These are phyloP conservation scores for Plectosphaerella sp. DNA, from an alignment of 2,329 filamentous ascomycete species.

Conservation along the genomic window DNA sequence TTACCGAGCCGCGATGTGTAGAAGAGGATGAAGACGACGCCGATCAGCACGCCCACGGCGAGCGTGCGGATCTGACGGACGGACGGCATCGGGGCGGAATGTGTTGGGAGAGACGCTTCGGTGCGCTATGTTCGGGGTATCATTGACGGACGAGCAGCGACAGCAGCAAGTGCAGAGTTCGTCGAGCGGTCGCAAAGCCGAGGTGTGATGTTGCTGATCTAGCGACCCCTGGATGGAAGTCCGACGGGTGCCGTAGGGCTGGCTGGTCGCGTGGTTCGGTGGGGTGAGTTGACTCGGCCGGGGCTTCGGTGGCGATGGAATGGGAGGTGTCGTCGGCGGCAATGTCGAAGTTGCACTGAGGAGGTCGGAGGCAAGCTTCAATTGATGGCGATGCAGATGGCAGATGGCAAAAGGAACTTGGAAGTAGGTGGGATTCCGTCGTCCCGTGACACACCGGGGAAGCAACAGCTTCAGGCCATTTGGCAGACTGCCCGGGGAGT, in stretches of 20 bases:
- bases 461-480: too few relatives aligned
- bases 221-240: background rate
- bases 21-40: constrained; percentile 67
- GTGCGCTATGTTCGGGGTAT: background rate
- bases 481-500: too few relatives aligned
- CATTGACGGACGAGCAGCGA: background rate
- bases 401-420: too few relatives aligned
- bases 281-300: too few relatives aligned
- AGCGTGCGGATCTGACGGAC: constrained; percentile 66
- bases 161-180: background rate
- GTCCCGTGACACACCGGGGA: too few relatives aligned
- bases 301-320: too few relatives aligned
- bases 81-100: constrained; percentile 55
- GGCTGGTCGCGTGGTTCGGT: background rate
- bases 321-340: too few relatives aligned
- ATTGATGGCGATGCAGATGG: too few relatives aligned
- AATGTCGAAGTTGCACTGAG: too few relatives aligned
- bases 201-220: too few relatives aligned
- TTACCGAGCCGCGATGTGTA: constrained; percentile 59
- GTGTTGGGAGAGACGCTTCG: background rate
- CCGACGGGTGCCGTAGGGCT: background rate
- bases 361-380: too few relatives aligned
- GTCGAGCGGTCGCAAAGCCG: background rate
- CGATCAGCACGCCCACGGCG: constrained; percentile 57
- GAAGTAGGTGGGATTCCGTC: too few relatives aligned